A percentile compares a stretch with the other conserved stretches of the same genome.
phyloP scores from a whole-genome alignment of 2,329 filamentous ascomycete species.

The Biscogniauxia mediterranea region DNA sequence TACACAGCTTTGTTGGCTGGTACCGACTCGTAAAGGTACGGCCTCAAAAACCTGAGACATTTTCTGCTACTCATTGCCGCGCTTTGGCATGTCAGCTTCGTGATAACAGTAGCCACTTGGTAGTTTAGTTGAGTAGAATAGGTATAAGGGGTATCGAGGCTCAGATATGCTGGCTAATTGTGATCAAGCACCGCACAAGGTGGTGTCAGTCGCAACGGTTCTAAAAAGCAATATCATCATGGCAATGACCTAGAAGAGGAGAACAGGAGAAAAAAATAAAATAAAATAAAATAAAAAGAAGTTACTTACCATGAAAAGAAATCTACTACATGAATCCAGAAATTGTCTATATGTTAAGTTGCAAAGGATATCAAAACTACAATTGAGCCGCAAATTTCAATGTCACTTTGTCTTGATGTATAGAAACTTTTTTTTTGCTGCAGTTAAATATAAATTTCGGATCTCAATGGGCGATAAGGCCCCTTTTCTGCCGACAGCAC shows the following conservation, averaged over 20 bases:
- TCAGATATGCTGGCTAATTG: conserved; percentile 51
- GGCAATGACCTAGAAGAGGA: not conserved
- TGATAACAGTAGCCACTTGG: not conserved
- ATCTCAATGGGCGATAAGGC: no score
- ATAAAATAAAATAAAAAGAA: not conserved
- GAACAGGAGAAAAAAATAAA: conserved; percentile 4
- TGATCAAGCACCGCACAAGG: conserved; percentile 49
- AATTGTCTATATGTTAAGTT: not conserved
- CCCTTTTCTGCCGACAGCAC: conserved; percentile 22
- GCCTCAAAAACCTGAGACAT: conserved; percentile 53
- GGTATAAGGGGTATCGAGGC: conserved; percentile 2
- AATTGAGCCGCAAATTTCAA: no score
- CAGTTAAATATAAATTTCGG: no score
- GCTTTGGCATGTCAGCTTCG: conserved; percentile 23
- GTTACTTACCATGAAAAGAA: not conserved
- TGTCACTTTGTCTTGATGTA: no score
- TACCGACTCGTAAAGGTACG: conserved; percentile 47
- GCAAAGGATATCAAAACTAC: not conserved
- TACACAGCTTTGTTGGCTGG: conserved; percentile 40
- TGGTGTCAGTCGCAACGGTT: conserved; percentile 60
- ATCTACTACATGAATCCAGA: no score
- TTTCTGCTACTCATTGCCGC: conserved; percentile 43
- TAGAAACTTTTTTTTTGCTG: no score
- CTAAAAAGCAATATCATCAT: conserved; percentile 55
- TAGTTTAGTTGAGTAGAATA: conserved; percentile 7